phyloP scores from a whole-genome alignment of 345 rosid species.

The Linum tenue region DNA sequence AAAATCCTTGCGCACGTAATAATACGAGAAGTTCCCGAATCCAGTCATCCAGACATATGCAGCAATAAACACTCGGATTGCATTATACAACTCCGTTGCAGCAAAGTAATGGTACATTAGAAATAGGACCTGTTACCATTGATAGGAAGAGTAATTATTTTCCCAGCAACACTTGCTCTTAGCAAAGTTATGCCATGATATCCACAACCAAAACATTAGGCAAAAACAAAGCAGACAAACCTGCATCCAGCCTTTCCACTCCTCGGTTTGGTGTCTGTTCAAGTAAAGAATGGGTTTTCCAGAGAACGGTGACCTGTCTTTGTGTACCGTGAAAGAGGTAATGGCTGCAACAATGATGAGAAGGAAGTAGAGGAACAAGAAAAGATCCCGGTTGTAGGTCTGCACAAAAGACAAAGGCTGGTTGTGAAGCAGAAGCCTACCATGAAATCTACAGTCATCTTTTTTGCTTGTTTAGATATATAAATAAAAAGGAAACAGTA shows the following conservation, averaged over 20 bases:
- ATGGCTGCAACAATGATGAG: constrained; percentile 91
- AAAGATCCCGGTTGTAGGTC: constrained; percentile 86
- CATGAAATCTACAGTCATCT: not conserved
- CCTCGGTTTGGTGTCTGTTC: constrained; percentile 99
- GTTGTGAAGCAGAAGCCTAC: constrained; percentile 13
- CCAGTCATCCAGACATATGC: constrained; percentile 99
- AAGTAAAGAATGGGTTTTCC: constrained; percentile 85
- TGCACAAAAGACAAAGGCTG: constrained; percentile 34
- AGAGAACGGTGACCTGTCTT: constrained; percentile 74
- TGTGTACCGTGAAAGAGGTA: constrained; percentile 82
- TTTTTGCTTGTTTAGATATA: too few relatives aligned
- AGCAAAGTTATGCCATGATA: not conserved
- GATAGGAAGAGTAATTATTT: constrained; percentile 15
- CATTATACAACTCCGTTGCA: constrained; percentile 86
- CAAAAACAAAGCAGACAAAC: constrained; percentile 31
- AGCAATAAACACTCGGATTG: constrained; percentile 88
- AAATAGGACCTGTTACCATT: constrained; percentile 69
- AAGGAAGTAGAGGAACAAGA: constrained; percentile 82
- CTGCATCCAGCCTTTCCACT: constrained; percentile 99
- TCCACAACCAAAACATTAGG: not conserved
- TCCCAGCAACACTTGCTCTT: not conserved
- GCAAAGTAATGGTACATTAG: constrained; percentile 99
- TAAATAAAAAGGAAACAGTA: not conserved
- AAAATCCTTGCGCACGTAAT: constrained; percentile 94
- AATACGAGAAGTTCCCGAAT: constrained; percentile 96